Evolutionary conservation across 306 rosid species (phyloP), one percentile per base, ranked within the genome.

Genomic region (Dicorynia guianensis): DNA sequence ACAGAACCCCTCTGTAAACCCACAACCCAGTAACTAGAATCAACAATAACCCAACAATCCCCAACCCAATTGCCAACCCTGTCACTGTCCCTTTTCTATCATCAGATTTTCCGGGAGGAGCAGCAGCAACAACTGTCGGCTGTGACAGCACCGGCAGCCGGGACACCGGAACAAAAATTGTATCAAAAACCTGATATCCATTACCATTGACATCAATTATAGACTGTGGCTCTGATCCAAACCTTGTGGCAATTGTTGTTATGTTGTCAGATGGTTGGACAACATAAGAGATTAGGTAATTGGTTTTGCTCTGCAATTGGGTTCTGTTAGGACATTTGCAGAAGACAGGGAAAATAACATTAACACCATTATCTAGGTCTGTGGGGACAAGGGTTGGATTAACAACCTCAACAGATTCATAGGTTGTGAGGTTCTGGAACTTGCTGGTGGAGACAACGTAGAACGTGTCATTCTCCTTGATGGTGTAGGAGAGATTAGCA

Each of bases 61-160:
- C 97, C 80, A 89, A 56, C 71, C 90, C 99, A 65, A 90, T 79
- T n/a, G 78, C 89, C 87, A 95, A 62, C 10, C 97, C 97, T 36
- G 48, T 83, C 4, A 87, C 85, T 7, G 66, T 81, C n/a, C 92
- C 89, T 0, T 83, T 73, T 25, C 82, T 63, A 50, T 80, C 76
- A 20, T 72, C 80, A 54, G 83, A 77, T 8, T 35, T 30, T 44
- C 5, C 77, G 15, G 81, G 42, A 18, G 84, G 18, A 5, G 86
- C 1, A 9, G 81, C 62, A 17, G 84, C 63, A 67, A 7, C 63
- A 17, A 30, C 77, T n/a, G 59, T 39, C 9, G 97, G 83, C 77
- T 95, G 97, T 7, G 89, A 36, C n/a, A 92, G 72, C 40, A 15
- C 74, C 35, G 97, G 97, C 42, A 92, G 76, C 60, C 14, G 71